Base-by-base conservation (phyloP, 139 green algal genomes). In the Pleodorina starrii region DNA sequence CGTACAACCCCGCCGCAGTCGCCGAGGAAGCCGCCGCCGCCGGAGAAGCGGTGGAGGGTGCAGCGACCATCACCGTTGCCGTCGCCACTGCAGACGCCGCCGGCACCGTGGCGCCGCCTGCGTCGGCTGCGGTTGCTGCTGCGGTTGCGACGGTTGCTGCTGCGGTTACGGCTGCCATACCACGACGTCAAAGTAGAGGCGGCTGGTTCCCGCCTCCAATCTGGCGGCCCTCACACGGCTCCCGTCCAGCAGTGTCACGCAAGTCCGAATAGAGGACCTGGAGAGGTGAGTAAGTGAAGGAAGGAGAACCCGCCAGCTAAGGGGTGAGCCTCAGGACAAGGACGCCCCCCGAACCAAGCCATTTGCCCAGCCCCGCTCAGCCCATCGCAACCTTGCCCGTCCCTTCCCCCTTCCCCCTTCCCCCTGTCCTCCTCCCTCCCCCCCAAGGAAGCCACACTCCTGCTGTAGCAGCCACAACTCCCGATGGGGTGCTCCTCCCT, bases 201-300 rank as follows among this genome's bases (percentile, higher is more conserved):
- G 88, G 66, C 89, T 85, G 66, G 83, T 93, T 36, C 90, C 90
- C 14, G 94, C 91, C 87, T 98, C 96, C 69, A 98, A 93, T 10
- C 94, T 86, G 10, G 91, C 95, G 16, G 95, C 66, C 0, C 90
- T 72, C 32, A 98, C 96, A 14, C 91, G 90, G 17, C 94, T 91
- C 1, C 27, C 51, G 12, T 96, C 91, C 17, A 98, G 81, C 43
- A 97, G 85, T 0, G 75, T 88, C 32, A 97, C 82, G 69, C n/a
- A 98, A 98, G n/a, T 97, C 90, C 21, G 93, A 96, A 89, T 98
- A 98, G 16, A 91, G 72, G 16, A 94, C 88, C 91, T 94, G 54
- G n/a, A n/a, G n/a, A n/a, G n/a, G n/a, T n/a, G n/a, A n/a, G n/a
- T n/a, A n/a, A n/a, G n/a, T n/a, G n/a, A n/a, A n/a, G n/a, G n/a